Percentiles rank a stretch among this genome's conserved stretches.
phyloP scores from a whole-genome alignment of 148 eudicot genomes.

The Fallopia convolvulus region DNA sequence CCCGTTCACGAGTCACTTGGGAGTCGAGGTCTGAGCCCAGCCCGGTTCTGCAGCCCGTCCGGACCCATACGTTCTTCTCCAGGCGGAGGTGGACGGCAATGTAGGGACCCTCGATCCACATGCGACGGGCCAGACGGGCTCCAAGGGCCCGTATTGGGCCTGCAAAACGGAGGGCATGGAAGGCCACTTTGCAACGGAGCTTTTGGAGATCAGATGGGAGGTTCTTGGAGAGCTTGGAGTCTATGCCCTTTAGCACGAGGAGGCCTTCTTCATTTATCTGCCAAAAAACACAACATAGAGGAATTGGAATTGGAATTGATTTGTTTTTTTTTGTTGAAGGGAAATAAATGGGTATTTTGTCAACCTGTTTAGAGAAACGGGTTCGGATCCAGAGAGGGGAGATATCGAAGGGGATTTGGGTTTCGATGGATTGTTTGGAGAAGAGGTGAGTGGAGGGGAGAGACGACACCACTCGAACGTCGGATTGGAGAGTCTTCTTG shows the following conservation, averaged over 20 bases:
- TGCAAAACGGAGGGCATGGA: constrained; percentile 69
- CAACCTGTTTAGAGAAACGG: constrained; percentile 58
- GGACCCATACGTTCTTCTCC: constrained; percentile 79
- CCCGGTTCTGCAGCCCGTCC: constrained; percentile 71
- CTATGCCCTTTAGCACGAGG: constrained; percentile 64
- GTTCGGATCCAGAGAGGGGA: constrained; percentile 70
- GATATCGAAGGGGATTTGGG: constrained; percentile 58
- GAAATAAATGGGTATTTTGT: background rate
- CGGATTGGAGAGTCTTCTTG: constrained; percentile 68
- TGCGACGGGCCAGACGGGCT: constrained; percentile 53
- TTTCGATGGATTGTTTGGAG: constrained; percentile 50
- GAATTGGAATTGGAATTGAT: background rate
- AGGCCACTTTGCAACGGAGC: constrained; percentile 70
- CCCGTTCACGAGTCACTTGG: constrained; percentile 36
- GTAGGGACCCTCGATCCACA: constrained; percentile 90
- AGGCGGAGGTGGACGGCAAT: constrained; percentile 62
- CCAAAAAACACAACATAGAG: constrained; percentile 10
- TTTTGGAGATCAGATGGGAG: constrained; percentile 65
- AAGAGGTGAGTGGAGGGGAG: constrained; percentile 63
- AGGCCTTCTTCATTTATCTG: constrained; percentile 66
- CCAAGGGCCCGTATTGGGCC: constrained; percentile 55
- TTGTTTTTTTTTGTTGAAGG: background rate
- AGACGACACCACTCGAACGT: constrained; percentile 62
- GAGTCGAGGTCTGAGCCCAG: constrained; percentile 47
- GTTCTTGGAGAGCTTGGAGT: constrained; percentile 72